Base-by-base conservation (phyloP, 345 rosid genomes). In the Populus pruinosa region DNA sequence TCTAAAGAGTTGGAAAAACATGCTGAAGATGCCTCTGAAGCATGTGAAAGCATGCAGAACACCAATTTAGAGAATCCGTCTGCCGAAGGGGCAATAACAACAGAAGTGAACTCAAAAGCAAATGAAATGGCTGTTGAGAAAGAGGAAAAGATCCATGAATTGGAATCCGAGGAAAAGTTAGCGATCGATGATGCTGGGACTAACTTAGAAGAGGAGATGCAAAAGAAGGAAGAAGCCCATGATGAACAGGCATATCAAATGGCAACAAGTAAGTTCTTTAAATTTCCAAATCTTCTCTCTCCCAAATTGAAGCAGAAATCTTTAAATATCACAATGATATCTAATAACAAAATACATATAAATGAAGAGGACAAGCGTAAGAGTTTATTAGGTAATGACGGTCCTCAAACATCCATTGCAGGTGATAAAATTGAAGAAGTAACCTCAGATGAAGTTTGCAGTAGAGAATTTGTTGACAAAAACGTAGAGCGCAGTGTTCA, bases 201-300 rank as follows among this genome's bases (percentile, higher is more conserved):
- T 53, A 77, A 50, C 76, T 44, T 39, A 61, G 74, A 70, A 56
- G 83, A 55, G 70, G 69, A 73, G 13, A 44, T 14, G 35, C 61
- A 41, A 70, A 77, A 65, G 12, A 63, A 59, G 39, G 72, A 78
- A 77, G 81, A 77, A 67, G 39, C 69, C 4, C 43, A 29, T 66
- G 71, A 47, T 21, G 31, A 21, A 14, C 31, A 36, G 43, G n/a
- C 1, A 31, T 21, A 62, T 76, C 62, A 76, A 76, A 68, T 44
- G 61, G 56, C 18, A 78, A 18, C 70, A 20, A 47, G 85, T 83
- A 20, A 79, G 85, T 68, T 25, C 33, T 44, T 71, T 43, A 59
- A 59, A 59, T 17, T 6, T 12, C 9, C 64, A 59, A 59, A 8
- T 2, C 29, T 59, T 7, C 13, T n/a, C 29, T 0, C 11, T 59